phyloP scores from a whole-genome alignment of 768 basidiomycete genomes.

The Boletus coccyginus region DNA sequence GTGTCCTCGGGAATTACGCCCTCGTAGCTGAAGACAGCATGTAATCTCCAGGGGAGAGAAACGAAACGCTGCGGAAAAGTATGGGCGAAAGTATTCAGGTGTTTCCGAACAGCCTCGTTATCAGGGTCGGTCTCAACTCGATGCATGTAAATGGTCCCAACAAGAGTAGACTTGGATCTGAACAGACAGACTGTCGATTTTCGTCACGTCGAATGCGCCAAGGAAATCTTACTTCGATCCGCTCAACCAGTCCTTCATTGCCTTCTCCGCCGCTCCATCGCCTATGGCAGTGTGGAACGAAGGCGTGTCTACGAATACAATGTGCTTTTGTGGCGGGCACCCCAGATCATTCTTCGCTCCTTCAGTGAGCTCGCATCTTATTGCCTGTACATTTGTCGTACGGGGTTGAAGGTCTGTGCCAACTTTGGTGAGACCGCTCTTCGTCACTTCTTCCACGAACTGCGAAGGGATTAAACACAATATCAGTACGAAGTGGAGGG shows the following conservation, averaged over 20 bases:
- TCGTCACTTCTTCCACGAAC: slow-evolving; percentile 12
- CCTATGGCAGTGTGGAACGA: slow-evolving; percentile 7
- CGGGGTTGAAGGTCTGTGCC: background rate
- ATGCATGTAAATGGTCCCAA: slow-evolving; percentile 18
- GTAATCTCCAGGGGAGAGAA: background rate
- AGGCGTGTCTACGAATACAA: slow-evolving; percentile 25
- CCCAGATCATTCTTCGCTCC: background rate
- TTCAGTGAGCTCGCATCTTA: slow-evolving; percentile 6
- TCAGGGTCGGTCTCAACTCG: background rate
- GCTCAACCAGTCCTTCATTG: slow-evolving; percentile 6
- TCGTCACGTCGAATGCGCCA: background rate
- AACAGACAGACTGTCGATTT: background rate
- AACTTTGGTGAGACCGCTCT: background rate
- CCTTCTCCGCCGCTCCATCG: background rate
- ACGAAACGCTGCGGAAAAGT: slow-evolving; percentile 5
- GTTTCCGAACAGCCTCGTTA: background rate
- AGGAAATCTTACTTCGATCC: background rate
- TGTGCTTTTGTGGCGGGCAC: background rate
- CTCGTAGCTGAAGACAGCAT: slow-evolving; percentile 8
- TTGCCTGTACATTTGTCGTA: slow-evolving; percentile 3
- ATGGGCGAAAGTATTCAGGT: slow-evolving; percentile 7
- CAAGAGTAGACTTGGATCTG: slow-evolving; percentile 7
- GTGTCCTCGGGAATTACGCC: rapidly evolving
- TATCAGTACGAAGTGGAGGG: background rate
- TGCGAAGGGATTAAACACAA: background rate